Base-by-base conservation (phyloP, 495 filamentous ascomycete species). In the Penicillium subrubescens region DNA sequence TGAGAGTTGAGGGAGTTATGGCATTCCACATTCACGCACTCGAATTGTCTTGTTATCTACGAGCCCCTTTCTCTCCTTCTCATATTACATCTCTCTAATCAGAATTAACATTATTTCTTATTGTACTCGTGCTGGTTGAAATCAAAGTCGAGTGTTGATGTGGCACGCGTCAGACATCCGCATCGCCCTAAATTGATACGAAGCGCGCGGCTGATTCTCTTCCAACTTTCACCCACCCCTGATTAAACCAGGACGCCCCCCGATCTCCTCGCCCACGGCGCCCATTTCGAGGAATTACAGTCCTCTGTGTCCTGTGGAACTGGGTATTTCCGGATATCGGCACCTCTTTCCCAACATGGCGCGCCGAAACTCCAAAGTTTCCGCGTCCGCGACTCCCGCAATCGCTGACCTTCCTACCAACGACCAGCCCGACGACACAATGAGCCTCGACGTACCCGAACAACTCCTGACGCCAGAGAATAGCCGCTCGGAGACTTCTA, bases 401-500 rank as follows among this genome's bases (percentile, higher is more conserved):
- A 67, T 75, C 57, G 63, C 71, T 56, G 74, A 79, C 72, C 65
- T 74, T 67, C 69, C 74, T 59, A 55, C 68, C 31, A 71, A 74
- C 57, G 71, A 72, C 43, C 71, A 67, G 57, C 54, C 66, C 62
- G 73, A 78, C 57, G 73, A 75, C 63, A 71, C 69, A 61, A 80
- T 78, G 73, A 74, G 67, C 53, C 71, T 81, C 46, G 79, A 81
- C 57, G 73, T 79, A 39, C 71, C 80, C 19, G 80, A 77, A 71
- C 79, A 81, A 63, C 75, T 82, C 17, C 71, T 82, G 23, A 82
- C 80, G 4, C 80, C 80, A 39, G 80, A 82, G 59, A 77, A 78
- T 46, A 81, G 80, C 62, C 79, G 80, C 60, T 82, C 80, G n/a
- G 80, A 82, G 61, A 82, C 80, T 1, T 82, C 80, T 4, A 82